These are phyloP conservation scores for Hysterium pulicare DNA, from an alignment of 2,329 filamentous ascomycete species.

Conservation along the genomic window DNA sequence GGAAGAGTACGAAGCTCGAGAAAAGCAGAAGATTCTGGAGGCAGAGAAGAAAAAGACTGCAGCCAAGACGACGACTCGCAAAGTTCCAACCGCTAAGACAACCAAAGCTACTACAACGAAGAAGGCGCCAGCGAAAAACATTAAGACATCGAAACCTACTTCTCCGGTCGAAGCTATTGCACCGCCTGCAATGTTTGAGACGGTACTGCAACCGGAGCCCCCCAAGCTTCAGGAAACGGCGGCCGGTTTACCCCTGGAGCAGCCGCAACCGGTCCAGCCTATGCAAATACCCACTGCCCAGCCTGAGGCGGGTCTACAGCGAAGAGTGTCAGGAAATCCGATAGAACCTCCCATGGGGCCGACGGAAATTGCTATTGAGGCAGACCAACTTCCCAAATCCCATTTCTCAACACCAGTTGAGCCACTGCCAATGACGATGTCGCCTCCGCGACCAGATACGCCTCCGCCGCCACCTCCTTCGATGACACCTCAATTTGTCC, in stretches of 20 bases:
- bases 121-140: constrained; percentile 13
- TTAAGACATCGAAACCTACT: constrained; percentile 19
- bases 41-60: constrained; percentile 38
- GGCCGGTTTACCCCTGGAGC: constrained; percentile 17
- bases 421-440: constrained; percentile 17
- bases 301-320: constrained; percentile 5
- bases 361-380: constrained; percentile 28
- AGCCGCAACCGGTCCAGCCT: constrained; percentile 25
- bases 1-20: constrained; percentile 55
- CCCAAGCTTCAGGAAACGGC: constrained; percentile 22
- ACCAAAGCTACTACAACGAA: constrained; percentile 12
- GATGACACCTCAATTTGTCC: constrained; percentile 29
- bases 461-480: constrained; percentile 32
- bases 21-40: constrained; percentile 44
- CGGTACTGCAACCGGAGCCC: constrained; percentile 15
- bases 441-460: constrained; percentile 34
- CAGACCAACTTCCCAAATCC: constrained; percentile 33
- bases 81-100: constrained; percentile 11
- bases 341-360: constrained; percentile 28
- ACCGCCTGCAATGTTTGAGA: constrained; percentile 21
- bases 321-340: constrained; percentile 13
- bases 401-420: constrained; percentile 25
- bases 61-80: constrained; percentile 30
- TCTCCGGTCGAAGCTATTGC: constrained; percentile 36
- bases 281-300: constrained; percentile 9